Evolutionary conservation across 768 basidiomycete species (phyloP), one percentile per base, ranked within the genome.

Genomic region (Lactarius sp.): DNA sequence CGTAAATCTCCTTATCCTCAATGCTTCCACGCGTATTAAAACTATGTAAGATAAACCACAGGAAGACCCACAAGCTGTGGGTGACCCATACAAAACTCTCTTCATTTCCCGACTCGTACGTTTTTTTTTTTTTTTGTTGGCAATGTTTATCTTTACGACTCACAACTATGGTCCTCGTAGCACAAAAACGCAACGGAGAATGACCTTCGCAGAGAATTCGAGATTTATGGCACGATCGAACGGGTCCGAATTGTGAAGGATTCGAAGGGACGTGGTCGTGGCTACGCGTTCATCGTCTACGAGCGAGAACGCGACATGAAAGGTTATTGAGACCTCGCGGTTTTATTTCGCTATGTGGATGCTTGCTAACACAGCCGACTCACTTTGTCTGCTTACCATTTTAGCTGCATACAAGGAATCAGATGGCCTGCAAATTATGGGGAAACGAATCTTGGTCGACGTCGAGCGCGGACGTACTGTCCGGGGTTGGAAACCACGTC

Each of bases 251-350:
- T 99, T 59, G 95, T 98, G 12, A 85, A 88, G 39, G 92, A 97
- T 80, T 86, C 90, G 74, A 94, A 94, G 71, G 84, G 82, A 55
- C 90, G 92, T 62, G 85, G 90, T 71, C 80, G 90, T 66, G 94
- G 94, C 14, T 98, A 98, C 74, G 96, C 96, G 22, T 99, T 99
- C 76, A 82, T 99, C 66, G 94, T 99, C 18, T 99, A 93, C 69
- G 97, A 99, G 73, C 85, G 97, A 36, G 97, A 98, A 77, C 85
- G 95, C 62, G 97, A 99, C 74, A 99, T 99, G 97, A 98, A 98
- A 84, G 95, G 95, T 95, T 74, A 72, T 67, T 70, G 51, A 59
- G 54, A 52, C 56, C 54, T 55, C 13, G 50, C 59, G 9, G 47
- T 66, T 42, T 52, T 52, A 60, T 58, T 62, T 62, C 59, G 61